A percentile compares a stretch with the other conserved stretches of the same genome.
These are phyloP conservation scores for Rhizopus stolonifer DNA, from an alignment of 371 early-diverging fungal genomes.

Conservation along the genomic window DNA sequence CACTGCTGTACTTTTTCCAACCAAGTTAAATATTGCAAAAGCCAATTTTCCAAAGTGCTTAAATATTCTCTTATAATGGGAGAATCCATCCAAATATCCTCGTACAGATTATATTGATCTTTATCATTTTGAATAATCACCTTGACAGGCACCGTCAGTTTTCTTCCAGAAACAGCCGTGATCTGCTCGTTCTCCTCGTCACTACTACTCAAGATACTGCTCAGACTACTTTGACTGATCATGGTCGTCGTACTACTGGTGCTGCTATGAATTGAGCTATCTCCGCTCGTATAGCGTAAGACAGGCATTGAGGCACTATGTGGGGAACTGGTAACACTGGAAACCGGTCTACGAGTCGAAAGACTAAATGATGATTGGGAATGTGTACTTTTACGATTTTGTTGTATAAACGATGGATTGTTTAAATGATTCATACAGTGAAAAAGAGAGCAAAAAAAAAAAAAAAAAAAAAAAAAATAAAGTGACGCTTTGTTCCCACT, in stretches of 20 bases:
- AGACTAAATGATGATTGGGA: constrained; percentile 20
- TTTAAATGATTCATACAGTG: not conserved
- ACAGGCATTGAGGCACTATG: not conserved
- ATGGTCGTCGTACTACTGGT: not conserved
- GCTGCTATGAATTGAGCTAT: not conserved
- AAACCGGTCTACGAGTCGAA: constrained; percentile 10
- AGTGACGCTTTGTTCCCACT: not conserved
- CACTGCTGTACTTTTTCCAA: constrained; percentile 31
- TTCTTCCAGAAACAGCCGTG: constrained; percentile 92
- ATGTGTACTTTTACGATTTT: not conserved
- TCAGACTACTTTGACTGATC: constrained; percentile 2
- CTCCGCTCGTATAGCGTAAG: not conserved
- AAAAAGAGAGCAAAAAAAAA: not conserved
- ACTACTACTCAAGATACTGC: constrained; percentile 3
- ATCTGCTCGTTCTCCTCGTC: constrained; percentile 75
- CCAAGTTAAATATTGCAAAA: constrained; percentile 27
- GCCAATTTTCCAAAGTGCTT: constrained; percentile 20
- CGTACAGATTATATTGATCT: constrained; percentile 24
- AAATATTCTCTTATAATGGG: constrained; percentile 31
- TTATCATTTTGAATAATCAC: constrained; percentile 8
- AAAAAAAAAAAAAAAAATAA: not conserved
- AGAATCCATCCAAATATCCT: constrained; percentile 40
- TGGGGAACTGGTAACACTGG: not conserved
- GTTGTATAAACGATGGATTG: not conserved
- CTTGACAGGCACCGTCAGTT: constrained; percentile 5